A percentile compares a stretch with the other conserved stretches of the same genome.
These are phyloP conservation scores for Thalassiosira hispida DNA, from an alignment of 352 stramenopile genomes.

Conservation along the genomic window DNA sequence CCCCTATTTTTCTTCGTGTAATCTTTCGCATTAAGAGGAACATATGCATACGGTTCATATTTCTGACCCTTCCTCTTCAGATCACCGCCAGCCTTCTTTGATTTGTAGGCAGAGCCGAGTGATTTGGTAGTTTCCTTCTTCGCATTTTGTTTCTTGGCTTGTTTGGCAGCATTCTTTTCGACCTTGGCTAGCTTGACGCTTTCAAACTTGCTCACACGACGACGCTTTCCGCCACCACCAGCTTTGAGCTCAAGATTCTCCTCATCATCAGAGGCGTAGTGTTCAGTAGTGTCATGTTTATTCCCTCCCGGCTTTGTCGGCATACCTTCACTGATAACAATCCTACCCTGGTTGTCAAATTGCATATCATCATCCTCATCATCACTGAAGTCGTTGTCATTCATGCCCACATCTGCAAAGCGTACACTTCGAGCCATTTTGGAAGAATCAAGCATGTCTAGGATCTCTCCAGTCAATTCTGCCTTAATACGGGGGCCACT, in stretches of 20 bases:
- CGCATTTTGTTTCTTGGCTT: conserved; percentile 34
- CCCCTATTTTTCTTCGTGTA: conserved; percentile 86
- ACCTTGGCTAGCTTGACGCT: conserved; percentile 50
- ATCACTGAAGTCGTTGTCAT: conserved; percentile 55
- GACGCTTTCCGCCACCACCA: conserved; percentile 32
- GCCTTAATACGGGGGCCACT: conserved; percentile 51
- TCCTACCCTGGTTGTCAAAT: conserved; percentile 90
- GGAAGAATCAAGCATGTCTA: conserved; percentile 92
- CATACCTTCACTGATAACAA: conserved; percentile 66
- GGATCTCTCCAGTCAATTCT: conserved; percentile 86
- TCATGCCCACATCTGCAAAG: conserved; percentile 52
- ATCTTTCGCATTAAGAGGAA: conserved; percentile 93
- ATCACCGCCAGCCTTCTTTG: conserved; percentile 95
- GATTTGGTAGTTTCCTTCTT: conserved; percentile 22
- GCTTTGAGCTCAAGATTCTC: conserved; percentile 38
- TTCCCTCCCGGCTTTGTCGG: conserved; percentile 77
- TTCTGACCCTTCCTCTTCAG: conserved; percentile 95
- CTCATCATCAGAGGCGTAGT: conserved; percentile 45
- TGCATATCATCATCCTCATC: conserved; percentile 87
- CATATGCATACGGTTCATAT: conserved; percentile 97
- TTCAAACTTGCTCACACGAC: conserved; percentile 59
- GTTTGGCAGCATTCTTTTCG: conserved; percentile 49
- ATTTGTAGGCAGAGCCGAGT: conserved; percentile 91
- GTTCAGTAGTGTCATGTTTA: conserved; percentile 78
- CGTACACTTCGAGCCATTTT: conserved; percentile 90